Evolutionary conservation across 75 land plant genomes (phyloP), one percentile per base, ranked within the genome.

Genomic region (Ceratopteris richardii): DNA sequence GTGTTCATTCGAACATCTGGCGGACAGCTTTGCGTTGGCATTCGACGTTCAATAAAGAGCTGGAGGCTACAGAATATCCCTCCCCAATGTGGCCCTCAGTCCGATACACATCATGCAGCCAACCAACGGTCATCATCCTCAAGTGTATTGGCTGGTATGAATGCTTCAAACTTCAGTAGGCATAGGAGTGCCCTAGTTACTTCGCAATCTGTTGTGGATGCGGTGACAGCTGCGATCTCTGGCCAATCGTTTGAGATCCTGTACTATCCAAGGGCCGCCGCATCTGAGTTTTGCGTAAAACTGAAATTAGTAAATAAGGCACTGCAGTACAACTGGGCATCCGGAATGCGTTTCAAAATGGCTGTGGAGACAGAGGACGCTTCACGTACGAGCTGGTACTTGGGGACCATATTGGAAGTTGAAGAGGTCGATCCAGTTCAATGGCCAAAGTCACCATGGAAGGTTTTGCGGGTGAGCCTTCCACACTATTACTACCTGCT

Each of bases 271-370:
- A 50, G 89, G 9, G 80, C 82, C 7, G 68, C 85, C 67, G 81
- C 82, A 0, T 82, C 88, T 14, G 92, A 84, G 68, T 87, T 87
- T 41, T 87, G 92, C 53, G 92, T 87, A 37, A 78, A 73, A 65
- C 82, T 80, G 1, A 63, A 70, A 11, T 20, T 74, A 18, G 89
- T 87, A 58, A 76, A 56, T 31, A 67, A 67, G 4, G 80, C 92
- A 10, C 63, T 87, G 66, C 74, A 70, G 60, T 59, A 67, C 23
- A 78, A 64, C 40, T 87, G 92, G 92, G 62, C 56, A 40, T 67
- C 84, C 5, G 96, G 92, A 16, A 86, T 86, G 90, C 75, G 95
- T 44, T 86, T 89, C 68, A 87, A 87, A 75, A 87, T 87, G 92
- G 63, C 88, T 0, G 79, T 87, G 48, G 92, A 87, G 63, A 87